phyloP scores from a whole-genome alignment of 495 filamentous ascomycete species.

The Penicillium diatomitis region DNA sequence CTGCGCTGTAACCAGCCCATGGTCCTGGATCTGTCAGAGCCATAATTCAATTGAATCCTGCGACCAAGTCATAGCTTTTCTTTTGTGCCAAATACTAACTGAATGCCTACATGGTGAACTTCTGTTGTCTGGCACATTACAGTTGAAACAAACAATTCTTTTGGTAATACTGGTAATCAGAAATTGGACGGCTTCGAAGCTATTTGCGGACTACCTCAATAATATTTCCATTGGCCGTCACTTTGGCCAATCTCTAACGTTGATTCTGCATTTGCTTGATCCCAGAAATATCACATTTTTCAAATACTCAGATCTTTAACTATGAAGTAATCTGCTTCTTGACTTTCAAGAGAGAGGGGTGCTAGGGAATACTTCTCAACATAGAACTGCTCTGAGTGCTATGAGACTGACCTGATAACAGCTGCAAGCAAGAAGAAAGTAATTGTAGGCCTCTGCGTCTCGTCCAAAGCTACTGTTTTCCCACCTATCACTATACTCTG shows the following conservation, averaged over 20 bases:
- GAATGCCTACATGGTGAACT: neutral
- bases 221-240: neutral
- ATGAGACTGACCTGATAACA: too few species aligned
- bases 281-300: neutral
- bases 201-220: neutral
- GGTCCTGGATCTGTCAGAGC: neutral
- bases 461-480: neutral
- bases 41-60: neutral
- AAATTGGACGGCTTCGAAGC: neutral
- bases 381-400: neutral
- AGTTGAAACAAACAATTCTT: neutral
- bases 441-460: neutral
- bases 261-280: neutral
- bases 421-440: neutral
- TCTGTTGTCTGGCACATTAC: neutral
- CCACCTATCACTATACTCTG: neutral
- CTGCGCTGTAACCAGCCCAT: too few species aligned
- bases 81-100: neutral
- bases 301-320: neutral
- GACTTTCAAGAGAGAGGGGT: neutral
- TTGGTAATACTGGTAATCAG: neutral
- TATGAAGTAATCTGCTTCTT: neutral
- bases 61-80: neutral
- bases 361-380: neutral
- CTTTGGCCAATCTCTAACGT: neutral